Percentiles rank a stretch among this genome's conserved stretches.
phyloP scores from a whole-genome alignment of 768 basidiomycete species.

The Pulveroboletus frians region DNA sequence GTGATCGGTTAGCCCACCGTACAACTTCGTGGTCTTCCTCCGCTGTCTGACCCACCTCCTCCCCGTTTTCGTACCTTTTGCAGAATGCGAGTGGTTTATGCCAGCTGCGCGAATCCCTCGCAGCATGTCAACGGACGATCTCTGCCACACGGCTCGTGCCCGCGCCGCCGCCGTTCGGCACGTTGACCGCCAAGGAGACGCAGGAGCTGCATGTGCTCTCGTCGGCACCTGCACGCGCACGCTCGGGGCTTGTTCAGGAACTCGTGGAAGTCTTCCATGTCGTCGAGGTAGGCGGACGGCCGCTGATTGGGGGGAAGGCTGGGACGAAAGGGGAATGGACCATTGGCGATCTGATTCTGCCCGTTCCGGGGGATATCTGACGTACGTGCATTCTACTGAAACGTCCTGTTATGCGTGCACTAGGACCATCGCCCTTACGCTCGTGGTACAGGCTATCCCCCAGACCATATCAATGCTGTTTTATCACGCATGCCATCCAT shows the following conservation, averaged over 20 bases:
- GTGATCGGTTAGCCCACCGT: too few relatives aligned
- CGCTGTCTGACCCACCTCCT: background rate
- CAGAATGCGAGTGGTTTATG: slow-evolving; percentile 64
- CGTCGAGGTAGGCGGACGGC: slow-evolving; percentile 74
- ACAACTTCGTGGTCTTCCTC: too few relatives aligned
- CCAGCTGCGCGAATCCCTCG: slow-evolving; percentile 52
- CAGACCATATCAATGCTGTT: slow-evolving; percentile 84
- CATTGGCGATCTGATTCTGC: slow-evolving; percentile 72
- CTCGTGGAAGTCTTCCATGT: slow-evolving; percentile 82
- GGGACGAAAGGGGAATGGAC: slow-evolving; percentile 83
- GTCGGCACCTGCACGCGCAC: slow-evolving; percentile 55
- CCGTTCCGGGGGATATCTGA: slow-evolving; percentile 79
- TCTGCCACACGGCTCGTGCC: slow-evolving; percentile 49
- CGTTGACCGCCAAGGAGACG: slow-evolving; percentile 34
- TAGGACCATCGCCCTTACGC: background rate
- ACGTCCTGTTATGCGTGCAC: background rate
- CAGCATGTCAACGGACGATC: slow-evolving; percentile 60
- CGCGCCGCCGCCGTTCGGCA: slow-evolving; percentile 18
- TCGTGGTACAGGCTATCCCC: slow-evolving; percentile 57
- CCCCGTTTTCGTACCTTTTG: background rate
- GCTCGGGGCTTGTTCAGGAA: slow-evolving; percentile 72
- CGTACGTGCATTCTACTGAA: slow-evolving; percentile 37
- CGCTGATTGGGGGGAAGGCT: slow-evolving; percentile 67
- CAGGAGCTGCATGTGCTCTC: slow-evolving; percentile 49
- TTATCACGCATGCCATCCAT: slow-evolving; percentile 74